phyloP scores from a whole-genome alignment of 352 stramenopile species.

The Globisporangium takayamanum region DNA sequence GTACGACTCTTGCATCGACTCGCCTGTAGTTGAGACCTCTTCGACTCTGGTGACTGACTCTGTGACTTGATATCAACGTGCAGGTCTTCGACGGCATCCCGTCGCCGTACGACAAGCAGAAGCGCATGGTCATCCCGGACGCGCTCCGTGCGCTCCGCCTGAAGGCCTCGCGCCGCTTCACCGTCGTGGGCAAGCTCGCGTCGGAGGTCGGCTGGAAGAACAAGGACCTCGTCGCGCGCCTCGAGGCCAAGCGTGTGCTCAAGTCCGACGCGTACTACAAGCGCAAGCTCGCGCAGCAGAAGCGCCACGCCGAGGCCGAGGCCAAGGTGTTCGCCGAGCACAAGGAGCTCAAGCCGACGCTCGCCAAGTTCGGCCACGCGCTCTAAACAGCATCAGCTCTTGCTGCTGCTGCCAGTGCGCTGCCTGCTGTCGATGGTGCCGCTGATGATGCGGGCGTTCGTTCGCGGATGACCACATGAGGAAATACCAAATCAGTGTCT shows the following conservation, averaged over 20 bases:
- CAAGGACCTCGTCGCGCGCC: constrained; percentile 89
- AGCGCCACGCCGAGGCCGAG: constrained; percentile 83
- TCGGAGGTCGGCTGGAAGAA: constrained; percentile 97
- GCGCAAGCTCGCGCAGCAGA: constrained; percentile 92
- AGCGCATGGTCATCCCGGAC: constrained; percentile 97
- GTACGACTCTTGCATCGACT: not conserved
- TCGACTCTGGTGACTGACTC: not conserved
- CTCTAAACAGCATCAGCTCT: constrained; percentile 36
- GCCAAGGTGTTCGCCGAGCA: constrained; percentile 88
- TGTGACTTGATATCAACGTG: not conserved
- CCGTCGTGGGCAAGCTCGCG: constrained; percentile 92
- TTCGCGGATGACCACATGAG: constrained; percentile 1
- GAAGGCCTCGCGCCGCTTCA: constrained; percentile 93
- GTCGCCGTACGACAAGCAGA: constrained; percentile 98
- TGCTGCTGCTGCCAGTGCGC: constrained; percentile 12
- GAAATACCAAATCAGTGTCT: constrained; percentile 8
- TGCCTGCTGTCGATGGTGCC: constrained; percentile 4
- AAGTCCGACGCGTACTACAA: constrained; percentile 97
- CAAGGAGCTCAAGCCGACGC: constrained; percentile 80
- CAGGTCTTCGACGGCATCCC: constrained; percentile 98
- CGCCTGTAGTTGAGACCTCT: constrained; percentile 1
- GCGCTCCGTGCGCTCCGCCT: constrained; percentile 93
- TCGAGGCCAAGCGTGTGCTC: constrained; percentile 93
- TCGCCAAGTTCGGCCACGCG: constrained; percentile 73
- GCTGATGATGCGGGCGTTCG: constrained; percentile 1